phyloP scores from a whole-genome alignment of 2,329 filamentous ascomycete species.

The Proliferodiscus dingleyae region DNA sequence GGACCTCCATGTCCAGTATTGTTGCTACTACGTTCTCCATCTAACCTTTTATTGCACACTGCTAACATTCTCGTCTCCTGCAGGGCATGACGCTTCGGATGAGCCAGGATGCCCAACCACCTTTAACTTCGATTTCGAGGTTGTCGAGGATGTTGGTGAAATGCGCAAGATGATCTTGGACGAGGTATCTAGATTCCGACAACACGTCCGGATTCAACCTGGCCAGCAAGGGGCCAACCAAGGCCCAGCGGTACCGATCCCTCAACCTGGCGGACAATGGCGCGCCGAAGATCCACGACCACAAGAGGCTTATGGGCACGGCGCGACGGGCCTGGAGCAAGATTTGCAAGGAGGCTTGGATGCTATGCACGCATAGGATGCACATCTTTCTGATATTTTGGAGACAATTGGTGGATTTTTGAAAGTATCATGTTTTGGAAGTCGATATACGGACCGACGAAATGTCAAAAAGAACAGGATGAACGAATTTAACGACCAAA shows the following conservation, averaged over 20 bases:
- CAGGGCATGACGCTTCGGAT: slow-evolving; percentile 88
- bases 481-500: neutral
- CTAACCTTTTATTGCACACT: neutral
- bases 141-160: slow-evolving; percentile 89
- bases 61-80: slow-evolving; percentile 35
- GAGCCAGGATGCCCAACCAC: slow-evolving; percentile 90
- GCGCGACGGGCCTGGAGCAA: slow-evolving; percentile 31
- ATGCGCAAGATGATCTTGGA: slow-evolving; percentile 97
- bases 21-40: no score
- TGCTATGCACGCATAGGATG: slow-evolving; percentile 26
- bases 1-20: no score
- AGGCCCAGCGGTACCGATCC: slow-evolving; percentile 30
- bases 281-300: slow-evolving; percentile 32
- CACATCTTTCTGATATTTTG: neutral
- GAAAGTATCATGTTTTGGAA: neutral
- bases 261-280: slow-evolving; percentile 29
- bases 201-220: slow-evolving; percentile 35
- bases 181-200: slow-evolving; percentile 86
- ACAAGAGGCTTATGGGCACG: slow-evolving; percentile 31
- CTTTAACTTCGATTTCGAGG: slow-evolving; percentile 98
- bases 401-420: neutral
- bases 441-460: neutral
- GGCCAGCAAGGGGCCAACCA: slow-evolving; percentile 26
- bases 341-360: slow-evolving; percentile 34
- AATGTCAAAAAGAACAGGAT: neutral